These are phyloP conservation scores for Linnemannia elongata DNA, from an alignment of 192 early-diverging fungal genomes.

Conservation along the genomic window DNA sequence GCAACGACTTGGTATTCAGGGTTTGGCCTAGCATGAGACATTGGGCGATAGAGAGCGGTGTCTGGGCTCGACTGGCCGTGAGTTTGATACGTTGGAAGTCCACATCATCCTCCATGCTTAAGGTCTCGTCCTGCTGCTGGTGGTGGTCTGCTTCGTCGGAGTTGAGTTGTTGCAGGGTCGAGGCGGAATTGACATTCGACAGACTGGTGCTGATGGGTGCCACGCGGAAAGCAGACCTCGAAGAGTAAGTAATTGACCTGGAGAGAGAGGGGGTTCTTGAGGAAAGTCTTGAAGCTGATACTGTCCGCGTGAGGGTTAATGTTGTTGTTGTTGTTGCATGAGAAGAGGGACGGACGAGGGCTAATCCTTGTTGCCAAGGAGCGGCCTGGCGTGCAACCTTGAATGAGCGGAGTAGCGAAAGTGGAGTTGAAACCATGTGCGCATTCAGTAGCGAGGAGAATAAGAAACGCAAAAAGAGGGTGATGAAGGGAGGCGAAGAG, in stretches of 20 bases:
- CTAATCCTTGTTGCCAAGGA: slow-evolving; percentile 4
- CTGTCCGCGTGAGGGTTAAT: background rate
- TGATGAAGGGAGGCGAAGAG: background rate
- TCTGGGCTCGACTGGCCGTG: slow-evolving; percentile 29
- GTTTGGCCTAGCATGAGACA: slow-evolving; percentile 39
- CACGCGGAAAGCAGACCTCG: background rate
- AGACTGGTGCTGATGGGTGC: background rate
- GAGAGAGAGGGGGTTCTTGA: background rate
- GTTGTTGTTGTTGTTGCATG: background rate
- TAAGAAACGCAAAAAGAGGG: background rate
- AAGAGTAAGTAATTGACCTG: background rate
- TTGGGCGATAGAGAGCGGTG: slow-evolving; percentile 51
- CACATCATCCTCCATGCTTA: background rate
- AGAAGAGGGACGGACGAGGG: background rate
- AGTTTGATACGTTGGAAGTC: slow-evolving; percentile 39
- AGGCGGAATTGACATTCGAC: background rate
- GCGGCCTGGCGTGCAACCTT: background rate
- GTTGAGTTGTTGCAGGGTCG: slow-evolving; percentile 4
- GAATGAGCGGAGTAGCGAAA: slow-evolving; percentile 12
- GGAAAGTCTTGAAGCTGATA: background rate
- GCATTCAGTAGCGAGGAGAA: background rate
- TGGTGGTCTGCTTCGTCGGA: slow-evolving; percentile 21
- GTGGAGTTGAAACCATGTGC: slow-evolving; percentile 7
- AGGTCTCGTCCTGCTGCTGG: background rate
- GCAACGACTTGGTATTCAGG: slow-evolving; percentile 36